Base-by-base conservation (phyloP, 768 basidiomycete species). In the Tephrocybe sp. region DNA sequence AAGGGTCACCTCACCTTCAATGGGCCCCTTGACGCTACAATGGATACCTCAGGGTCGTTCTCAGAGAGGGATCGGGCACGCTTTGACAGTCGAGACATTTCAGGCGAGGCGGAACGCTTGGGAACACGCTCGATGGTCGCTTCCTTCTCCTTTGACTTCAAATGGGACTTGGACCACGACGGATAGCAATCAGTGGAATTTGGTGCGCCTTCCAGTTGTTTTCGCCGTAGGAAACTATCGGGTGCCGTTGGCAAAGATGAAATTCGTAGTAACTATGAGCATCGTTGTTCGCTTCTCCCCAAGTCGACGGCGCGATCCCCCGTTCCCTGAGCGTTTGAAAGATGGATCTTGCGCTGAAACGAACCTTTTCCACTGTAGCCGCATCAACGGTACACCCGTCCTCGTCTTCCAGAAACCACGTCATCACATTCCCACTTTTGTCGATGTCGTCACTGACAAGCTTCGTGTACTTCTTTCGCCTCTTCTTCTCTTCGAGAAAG, bases 151-250 rank as follows among this genome's bases (percentile, higher is more conserved):
- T n/a, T n/a, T n/a, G n/a, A n/a, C n/a, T n/a, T n/a, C n/a, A n/a
- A n/a, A n/a, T n/a, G n/a, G n/a, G n/a, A n/a, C n/a, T n/a, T n/a
- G n/a, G n/a, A 30, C 50, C 41, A 52, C 1, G 45, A 52, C 1
- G 24, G 5, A 23, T 52, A 52, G 22, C 47, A 47, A n/a, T 52
- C 33, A 7, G 23, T 52, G n/a, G 47, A 10, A 53, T 45, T 25
- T 38, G 33, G 18, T 49, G 42, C 1, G 38, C 27, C 13, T 53
- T 53, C 47, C 47, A 53, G 13, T 53, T 53, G 13, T 53, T 47
- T 21, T 22, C 31, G n/a, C 47, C 43, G 23, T 53, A 53, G 10
- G 47, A 39, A 22, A 49, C 18, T 24, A 40, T 29, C 3, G 42
- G 52, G 33, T 43, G 37, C 19, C 11, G 21, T 12, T 12, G 24